Evolutionary conservation across 1,139 yeast species (phyloP).

Genomic region (Lodderomyces elongisporus): DNA sequence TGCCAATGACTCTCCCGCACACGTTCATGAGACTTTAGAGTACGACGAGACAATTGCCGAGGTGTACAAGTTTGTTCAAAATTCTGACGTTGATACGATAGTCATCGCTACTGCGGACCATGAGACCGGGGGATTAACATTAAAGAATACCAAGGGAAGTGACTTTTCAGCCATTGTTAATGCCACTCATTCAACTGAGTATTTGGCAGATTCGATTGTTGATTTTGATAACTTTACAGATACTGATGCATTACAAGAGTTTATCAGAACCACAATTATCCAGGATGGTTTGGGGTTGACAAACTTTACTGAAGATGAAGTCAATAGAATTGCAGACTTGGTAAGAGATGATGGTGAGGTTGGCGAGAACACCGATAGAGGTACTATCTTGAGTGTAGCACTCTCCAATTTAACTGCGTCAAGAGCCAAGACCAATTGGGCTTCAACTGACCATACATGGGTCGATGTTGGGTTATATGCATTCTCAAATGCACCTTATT

Average conservation of each 20-base stretch:
- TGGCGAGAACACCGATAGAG: too few relatives aligned
- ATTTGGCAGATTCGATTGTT: too few relatives aligned
- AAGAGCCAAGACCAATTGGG: conserved; percentile 82
- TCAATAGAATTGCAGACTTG: too few relatives aligned
- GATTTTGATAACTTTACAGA: conserved; percentile 63
- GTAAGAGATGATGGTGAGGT: too few relatives aligned
- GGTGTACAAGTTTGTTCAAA: conserved; percentile 61
- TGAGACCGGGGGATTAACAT: conserved; percentile 93
- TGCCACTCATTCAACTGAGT: conserved; percentile 61
- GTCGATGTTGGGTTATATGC: conserved; percentile 86
- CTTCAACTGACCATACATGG: conserved; percentile 87
- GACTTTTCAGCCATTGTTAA: too few relatives aligned
- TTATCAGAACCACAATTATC: conserved; percentile 18
- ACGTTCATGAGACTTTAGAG: conserved; percentile 42
- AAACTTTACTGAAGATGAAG: conserved; percentile 46
- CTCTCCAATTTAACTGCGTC: conserved; percentile 56
- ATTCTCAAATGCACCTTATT: conserved; percentile 49
- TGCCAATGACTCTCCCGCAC: conserved; percentile 62
- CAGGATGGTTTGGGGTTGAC: conserved; percentile 22
- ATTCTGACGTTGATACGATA: conserved; percentile 64
- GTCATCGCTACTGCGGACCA: conserved; percentile 81
- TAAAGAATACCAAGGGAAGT: too few relatives aligned
- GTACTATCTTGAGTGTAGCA: too few relatives aligned
- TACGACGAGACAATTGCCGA: conserved; percentile 73
- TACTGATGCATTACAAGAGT: conserved; percentile 57